phyloP scores from a whole-genome alignment of 225 moss, liverwort and hornwort species.

The Straminergon stramineum region DNA sequence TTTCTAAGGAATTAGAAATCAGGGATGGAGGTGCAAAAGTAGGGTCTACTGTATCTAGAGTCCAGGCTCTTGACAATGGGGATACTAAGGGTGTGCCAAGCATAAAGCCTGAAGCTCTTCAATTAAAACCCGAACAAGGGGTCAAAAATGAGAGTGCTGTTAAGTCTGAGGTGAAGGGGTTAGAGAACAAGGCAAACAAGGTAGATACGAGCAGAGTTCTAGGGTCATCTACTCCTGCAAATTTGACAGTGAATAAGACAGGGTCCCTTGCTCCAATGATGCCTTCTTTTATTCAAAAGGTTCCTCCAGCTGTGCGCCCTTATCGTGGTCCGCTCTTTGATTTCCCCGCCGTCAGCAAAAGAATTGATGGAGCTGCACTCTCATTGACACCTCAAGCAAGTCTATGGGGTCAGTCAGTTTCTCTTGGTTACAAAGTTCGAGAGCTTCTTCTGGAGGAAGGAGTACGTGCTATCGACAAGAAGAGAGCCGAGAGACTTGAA shows the following conservation, averaged over 20 bases:
- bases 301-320: conserved; percentile 40
- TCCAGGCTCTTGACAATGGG: conserved; percentile 20
- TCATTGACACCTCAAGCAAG: conserved; percentile 51
- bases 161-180: conserved; percentile 21
- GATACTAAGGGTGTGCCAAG: conserved; percentile 16
- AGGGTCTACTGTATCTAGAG: not conserved
- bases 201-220: conserved; percentile 15
- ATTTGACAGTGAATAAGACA: conserved; percentile 25
- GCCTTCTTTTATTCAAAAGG: conserved; percentile 31
- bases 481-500: conserved; percentile 61
- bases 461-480: conserved; percentile 78
- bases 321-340: conserved; percentile 83
- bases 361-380: conserved; percentile 56
- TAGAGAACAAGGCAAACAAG: conserved; percentile 18
- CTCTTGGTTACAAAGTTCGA: conserved; percentile 81
- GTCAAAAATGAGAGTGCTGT: conserved; percentile 18
- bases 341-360: conserved; percentile 62
- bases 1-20: conserved; percentile 13
- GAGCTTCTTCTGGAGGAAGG: conserved; percentile 91
- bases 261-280: conserved; percentile 19
- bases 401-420: conserved; percentile 74
- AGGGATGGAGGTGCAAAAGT: conserved; percentile 30
- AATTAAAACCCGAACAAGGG: conserved; percentile 29
- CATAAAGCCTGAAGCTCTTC: conserved; percentile 17
- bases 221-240: conserved; percentile 13